Evolutionary conservation across 1,284 basidiomycete genomes (phyloP).

Genomic region (Malassezia brasiliensis): DNA sequence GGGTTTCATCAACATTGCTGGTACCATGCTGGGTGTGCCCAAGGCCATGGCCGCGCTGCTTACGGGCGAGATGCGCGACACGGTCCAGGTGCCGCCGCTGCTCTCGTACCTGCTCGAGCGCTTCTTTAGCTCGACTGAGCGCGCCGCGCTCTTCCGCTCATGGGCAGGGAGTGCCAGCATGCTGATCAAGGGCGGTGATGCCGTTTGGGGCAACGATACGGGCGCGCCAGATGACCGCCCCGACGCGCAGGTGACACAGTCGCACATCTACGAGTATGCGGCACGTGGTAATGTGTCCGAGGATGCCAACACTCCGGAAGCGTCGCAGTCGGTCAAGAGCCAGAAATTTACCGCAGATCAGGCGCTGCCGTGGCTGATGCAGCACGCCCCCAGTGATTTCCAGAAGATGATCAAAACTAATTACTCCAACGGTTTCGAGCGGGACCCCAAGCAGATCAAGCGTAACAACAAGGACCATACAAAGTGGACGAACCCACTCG

Average conservation of each 20-base stretch:
- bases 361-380: conserved; percentile 68
- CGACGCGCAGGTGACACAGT: conserved; percentile 51
- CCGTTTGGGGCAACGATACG: conserved; percentile 70
- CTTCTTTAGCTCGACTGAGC: conserved; percentile 73
- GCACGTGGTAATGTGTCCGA: background rate
- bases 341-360: conserved; percentile 62
- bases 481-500: conserved; percentile 85
- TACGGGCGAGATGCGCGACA: conserved; percentile 79
- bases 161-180: conserved; percentile 82
- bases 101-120: conserved; percentile 62
- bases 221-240: conserved; percentile 42
- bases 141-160: conserved; percentile 79
- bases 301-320: conserved; percentile 1
- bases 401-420: conserved; percentile 76
- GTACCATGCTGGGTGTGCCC: conserved; percentile 66
- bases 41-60: conserved; percentile 94
- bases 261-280: conserved; percentile 55
- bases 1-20: conserved; percentile 59
- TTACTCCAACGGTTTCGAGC: conserved; percentile 87
- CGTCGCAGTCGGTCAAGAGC: conserved; percentile 11
- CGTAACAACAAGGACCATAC: conserved; percentile 46
- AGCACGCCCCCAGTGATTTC: conserved; percentile 73
- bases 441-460: conserved; percentile 52
- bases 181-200: conserved; percentile 65
- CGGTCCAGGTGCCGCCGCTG: conserved; percentile 79